These are phyloP conservation scores for Sordaria brevicollis DNA, from an alignment of 495 filamentous ascomycete genomes.

Conservation along the genomic window DNA sequence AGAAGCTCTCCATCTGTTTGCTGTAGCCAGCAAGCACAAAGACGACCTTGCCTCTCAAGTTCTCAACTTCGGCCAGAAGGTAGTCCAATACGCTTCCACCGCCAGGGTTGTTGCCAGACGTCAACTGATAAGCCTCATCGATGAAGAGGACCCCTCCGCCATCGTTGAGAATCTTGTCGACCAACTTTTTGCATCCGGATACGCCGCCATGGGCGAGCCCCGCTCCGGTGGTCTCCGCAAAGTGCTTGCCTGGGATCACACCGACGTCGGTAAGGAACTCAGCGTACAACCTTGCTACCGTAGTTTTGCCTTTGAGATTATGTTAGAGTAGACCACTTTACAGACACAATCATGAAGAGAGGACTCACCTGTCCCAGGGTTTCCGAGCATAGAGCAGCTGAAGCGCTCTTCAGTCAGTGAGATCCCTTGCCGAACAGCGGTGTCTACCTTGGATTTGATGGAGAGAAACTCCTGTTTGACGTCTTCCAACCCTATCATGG, in stretches of 20 bases:
- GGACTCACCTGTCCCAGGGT: conserved; percentile 63
- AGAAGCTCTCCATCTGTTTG: conserved; percentile 72
- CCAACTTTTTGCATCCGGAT: conserved; percentile 43
- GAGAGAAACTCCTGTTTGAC: conserved; percentile 55
- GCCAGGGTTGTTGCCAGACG: conserved; percentile 39
- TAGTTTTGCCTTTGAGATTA: conserved; percentile 57
- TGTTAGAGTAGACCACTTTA: neutral
- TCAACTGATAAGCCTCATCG: conserved; percentile 70
- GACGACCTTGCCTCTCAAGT: conserved; percentile 61
- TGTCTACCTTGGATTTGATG: conserved; percentile 62
- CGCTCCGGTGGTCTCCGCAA: conserved; percentile 62
- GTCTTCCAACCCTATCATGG: conserved; percentile 60
- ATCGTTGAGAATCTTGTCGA: conserved; percentile 44
- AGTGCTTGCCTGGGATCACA: conserved; percentile 39
- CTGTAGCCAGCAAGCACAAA: conserved; percentile 72
- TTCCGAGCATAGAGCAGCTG: conserved; percentile 57
- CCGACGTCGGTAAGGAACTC: conserved; percentile 54
- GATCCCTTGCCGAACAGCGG: conserved; percentile 42
- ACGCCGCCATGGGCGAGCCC: too few species aligned
- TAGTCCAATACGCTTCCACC: conserved; percentile 62
- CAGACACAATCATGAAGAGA: neutral
- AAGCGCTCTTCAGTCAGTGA: conserved; percentile 51
- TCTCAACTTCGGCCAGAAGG: conserved; percentile 66
- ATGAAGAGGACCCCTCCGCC: conserved; percentile 67
- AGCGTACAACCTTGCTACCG: conserved; percentile 67